Conservation (phyloP, 2,329 filamentous ascomycete species). For the Dothistroma septosporum region DNA sequence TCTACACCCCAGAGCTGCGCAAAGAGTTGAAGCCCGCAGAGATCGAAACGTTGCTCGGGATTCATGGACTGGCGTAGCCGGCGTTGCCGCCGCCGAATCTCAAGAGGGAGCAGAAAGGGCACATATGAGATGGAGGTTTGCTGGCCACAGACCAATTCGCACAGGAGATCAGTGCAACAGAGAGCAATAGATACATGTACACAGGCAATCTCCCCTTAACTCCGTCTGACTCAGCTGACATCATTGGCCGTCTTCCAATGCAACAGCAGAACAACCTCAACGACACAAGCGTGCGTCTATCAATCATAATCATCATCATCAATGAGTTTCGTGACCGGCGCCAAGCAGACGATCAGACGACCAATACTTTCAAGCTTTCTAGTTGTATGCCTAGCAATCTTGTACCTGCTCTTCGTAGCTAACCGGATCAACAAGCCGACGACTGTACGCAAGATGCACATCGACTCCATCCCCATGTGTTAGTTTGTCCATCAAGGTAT, state of each 20-base stretch:
- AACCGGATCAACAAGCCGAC: conserved; percentile 23
- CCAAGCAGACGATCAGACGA: conserved; percentile 17
- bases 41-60: conserved; percentile 17
- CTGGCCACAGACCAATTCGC: too few relatives aligned
- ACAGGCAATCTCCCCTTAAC: neutral
- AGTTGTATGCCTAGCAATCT: conserved; percentile 23
- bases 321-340: conserved; percentile 22
- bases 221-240: neutral
- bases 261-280: neutral
- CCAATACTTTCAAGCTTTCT: conserved; percentile 18
- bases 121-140: neutral
- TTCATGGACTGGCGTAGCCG: neutral
- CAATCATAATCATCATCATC: neutral
- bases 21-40: conserved; percentile 3
- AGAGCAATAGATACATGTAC: too few relatives aligned
- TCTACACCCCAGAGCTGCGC: conserved; percentile 13
- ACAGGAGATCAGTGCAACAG: too few relatives aligned
- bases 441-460: conserved; percentile 60
- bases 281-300: neutral
- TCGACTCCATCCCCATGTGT: conserved; percentile 88
- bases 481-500: conserved; percentile 39
- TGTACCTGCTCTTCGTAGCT: conserved; percentile 21
- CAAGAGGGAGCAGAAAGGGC: neutral
- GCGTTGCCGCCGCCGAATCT: neutral
- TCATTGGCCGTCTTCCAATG: neutral